Conservation (phyloP, 768 basidiomycete species). For the Phaeotremella fagi region DNA sequence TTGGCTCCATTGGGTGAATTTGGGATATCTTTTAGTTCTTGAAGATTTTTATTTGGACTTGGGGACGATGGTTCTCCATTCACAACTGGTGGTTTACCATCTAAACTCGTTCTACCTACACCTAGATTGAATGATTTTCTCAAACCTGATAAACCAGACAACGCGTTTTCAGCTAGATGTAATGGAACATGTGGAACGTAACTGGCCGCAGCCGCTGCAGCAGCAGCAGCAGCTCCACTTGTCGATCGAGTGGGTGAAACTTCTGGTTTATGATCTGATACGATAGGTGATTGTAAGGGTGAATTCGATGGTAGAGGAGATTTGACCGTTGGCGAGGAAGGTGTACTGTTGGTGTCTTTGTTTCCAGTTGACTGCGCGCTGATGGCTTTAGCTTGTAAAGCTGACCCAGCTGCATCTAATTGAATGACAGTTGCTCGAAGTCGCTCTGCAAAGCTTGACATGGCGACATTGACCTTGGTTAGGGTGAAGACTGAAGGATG, state of each 20-base stretch:
- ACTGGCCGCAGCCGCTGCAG: too few species aligned
- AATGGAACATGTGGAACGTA: slow-evolving; percentile 11
- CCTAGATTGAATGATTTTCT: slow-evolving; percentile 31
- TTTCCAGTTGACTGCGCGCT: slow-evolving; percentile 9
- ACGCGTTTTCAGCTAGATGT: slow-evolving; percentile 31
- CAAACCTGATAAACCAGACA: slow-evolving; percentile 31
- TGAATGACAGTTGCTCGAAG: slow-evolving; percentile 37
- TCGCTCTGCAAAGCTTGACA: slow-evolving; percentile 21
- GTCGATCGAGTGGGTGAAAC: neutral
- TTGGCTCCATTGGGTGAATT: neutral
- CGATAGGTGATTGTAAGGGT: neutral
- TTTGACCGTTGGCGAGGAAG: neutral
- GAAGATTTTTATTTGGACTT: neutral
- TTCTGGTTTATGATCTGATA: neutral
- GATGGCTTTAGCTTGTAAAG: slow-evolving; percentile 28
- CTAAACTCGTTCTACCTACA: neutral
- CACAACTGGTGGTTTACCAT: neutral
- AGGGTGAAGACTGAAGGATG: neutral
- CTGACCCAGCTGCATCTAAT: slow-evolving; percentile 33
- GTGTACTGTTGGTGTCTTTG: slow-evolving; percentile 1
- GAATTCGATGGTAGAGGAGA: slow-evolving; percentile 4
- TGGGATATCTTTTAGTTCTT: slow-evolving; percentile 28
- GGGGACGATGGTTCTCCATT: too few species aligned
- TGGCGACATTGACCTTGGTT: neutral
- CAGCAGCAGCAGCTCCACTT: too few species aligned